Evolutionary conservation across 75 land plant species (phyloP).

Genomic region (Sequoia sempervirens): DNA sequence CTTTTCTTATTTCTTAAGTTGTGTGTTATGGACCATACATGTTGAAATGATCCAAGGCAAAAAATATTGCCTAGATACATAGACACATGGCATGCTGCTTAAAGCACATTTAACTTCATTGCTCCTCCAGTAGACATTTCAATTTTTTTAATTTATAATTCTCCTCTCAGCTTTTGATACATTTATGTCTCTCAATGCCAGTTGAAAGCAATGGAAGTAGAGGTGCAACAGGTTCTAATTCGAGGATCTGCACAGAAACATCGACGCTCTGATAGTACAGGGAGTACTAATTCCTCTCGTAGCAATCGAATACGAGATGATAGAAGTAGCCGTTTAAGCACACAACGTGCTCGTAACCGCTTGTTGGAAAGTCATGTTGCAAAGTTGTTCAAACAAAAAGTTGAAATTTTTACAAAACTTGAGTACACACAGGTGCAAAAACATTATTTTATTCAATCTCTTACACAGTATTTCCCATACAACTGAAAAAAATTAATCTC

Average conservation of each 20-base stretch:
- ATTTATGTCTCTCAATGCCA: slow-evolving; percentile 8
- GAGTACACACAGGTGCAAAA: slow-evolving; percentile 80
- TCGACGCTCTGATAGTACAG: slow-evolving; percentile 78
- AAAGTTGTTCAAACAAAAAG: slow-evolving; percentile 85
- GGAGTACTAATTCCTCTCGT: slow-evolving; percentile 77
- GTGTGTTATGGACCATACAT: no score
- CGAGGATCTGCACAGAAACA: slow-evolving; percentile 54
- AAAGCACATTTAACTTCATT: neutral
- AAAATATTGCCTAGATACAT: neutral
- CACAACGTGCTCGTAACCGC: slow-evolving; percentile 72
- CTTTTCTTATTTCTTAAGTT: neutral
- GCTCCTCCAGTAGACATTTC: neutral
- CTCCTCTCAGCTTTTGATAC: neutral
- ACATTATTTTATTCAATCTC: neutral
- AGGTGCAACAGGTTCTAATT: slow-evolving; percentile 76
- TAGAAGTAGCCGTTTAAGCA: slow-evolving; percentile 44
- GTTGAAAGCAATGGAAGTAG: slow-evolving; percentile 50
- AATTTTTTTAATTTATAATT: neutral
- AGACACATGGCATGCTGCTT: neutral
- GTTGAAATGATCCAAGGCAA: no score
- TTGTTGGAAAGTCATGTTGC: slow-evolving; percentile 92
- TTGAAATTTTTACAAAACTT: slow-evolving; percentile 92
- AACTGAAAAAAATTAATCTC: no score
- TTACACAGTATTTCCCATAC: neutral
- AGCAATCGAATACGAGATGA: slow-evolving; percentile 73